Base-by-base conservation (phyloP, 768 basidiomycete genomes). In the Psilocybe subaeruginosa region DNA sequence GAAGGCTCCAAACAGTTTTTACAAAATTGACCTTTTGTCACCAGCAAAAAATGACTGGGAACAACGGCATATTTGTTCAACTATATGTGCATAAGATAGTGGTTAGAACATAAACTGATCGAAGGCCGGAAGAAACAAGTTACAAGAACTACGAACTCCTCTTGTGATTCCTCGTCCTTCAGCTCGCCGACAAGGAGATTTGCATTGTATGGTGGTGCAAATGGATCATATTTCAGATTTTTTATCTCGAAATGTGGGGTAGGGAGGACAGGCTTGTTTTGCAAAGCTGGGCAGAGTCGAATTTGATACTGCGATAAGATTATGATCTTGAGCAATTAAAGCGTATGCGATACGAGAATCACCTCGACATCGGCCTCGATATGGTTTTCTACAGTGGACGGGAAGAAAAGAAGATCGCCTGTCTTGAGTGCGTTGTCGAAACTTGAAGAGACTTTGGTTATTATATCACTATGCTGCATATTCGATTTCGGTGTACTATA, bases 1-100 rank as follows among this genome's bases (percentile, higher is more conserved):
- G 31, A 56, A 2, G 23, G 35, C 39, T 11, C 19, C 52, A 48
- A 33, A 8, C 7, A 35, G 33, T 35, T 11, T 35, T 11, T 23
- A 23, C 23, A 16, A 27, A 61, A 79, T 55, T 39, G 51, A 92
- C 93, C 90, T 82, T 92, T 93, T 19, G 92, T 91, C 47, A 92
- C 85, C 56, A 97, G 74, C n/a, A 97, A 79, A 68, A 97, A 94
- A 70, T 98, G 96, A 48, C 87, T 80, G 0, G 89, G 90, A 8
- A 92, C 83, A 17, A 97, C 85, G 33, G 93, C 88, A 74, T 84
- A 97, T 76, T 93, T 95, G 76, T 95, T 95, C 69, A 95, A 75
- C 92, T 95, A 39, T 8, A 39, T 8, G 47, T 56, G 39, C 23
- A n/a, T 1, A 48, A 56, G 5, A 23, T 8, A 43, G 16, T 17